Evolutionary conservation across 306 rosid species (phyloP), one percentile per base, ranked within the genome.

Genomic region (Lupinus albus): DNA sequence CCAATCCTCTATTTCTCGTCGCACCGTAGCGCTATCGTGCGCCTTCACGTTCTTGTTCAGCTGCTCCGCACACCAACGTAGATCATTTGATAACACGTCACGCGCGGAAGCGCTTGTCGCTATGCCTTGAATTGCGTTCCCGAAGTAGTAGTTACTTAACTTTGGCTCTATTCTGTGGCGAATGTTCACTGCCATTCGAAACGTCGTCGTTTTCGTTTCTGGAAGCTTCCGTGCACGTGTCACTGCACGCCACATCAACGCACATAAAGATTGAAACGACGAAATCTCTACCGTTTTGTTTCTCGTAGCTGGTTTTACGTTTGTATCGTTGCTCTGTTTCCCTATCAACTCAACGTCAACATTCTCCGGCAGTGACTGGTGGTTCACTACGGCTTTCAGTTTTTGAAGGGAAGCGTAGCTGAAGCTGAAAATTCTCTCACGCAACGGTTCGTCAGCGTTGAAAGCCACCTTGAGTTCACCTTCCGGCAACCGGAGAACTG

Each of bases 111-210:
- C 89, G 32, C 55, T 50, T 2, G 91, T 82, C 1, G 85, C 80
- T 9, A 81, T 48, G 82, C 95, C 82, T 45, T 84, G 96, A 67
- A 92, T 89, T 8, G 96, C 97, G 77, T 92, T 92, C 11, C 96
- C 97, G 47, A 92, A 92, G 65, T 92, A 92, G 68, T n/a, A 52
- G 7, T 82, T 67, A 0, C 71, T 77, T 13, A 89, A 55, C 60
- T 82, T 85, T 0, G 97, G 97, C 67, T 83, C 90, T 32, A 92
- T 47, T 56, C 96, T 81, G 44, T 70, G 89, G 0, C 98, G 85
- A 71, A 87, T 62, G 39, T 92, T 92, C 33, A 87, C 98, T 0
- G 96, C 95, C 87, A 84, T 83, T 13, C 96, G 68, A 20, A 89
- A 84, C 67, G 96, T 87, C 6, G 98, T 87, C 82, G 39, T 79